Evolutionary conservation across 495 filamentous ascomycete species (phyloP), one percentile per base, ranked within the genome.

Genomic region (Penicillium silybi): DNA sequence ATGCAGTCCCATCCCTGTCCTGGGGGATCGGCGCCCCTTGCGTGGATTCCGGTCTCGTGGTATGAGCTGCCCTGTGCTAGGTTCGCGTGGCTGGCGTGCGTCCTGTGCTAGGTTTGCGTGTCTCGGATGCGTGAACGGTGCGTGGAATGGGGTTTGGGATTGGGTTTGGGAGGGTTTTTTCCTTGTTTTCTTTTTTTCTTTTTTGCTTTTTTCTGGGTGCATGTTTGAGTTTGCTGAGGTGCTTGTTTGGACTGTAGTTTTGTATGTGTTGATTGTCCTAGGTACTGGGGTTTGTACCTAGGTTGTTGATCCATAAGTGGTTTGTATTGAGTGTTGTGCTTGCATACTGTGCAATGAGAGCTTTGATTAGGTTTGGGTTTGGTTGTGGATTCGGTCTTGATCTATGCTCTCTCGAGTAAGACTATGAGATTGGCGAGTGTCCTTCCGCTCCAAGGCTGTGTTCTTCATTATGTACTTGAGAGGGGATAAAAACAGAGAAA

Each of bases 21-120:
- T 41, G 26, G 40, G 2, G 6, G 54, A 60, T 56, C 49, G 52
- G 44, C 57, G 17, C 45, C 55, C 58, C 58, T 62, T 62, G 58
- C 58, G 55, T 62, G 16, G 44, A 18, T 45, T 50, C 46, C 48
- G 48, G 41, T 16, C 27, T 54, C 48, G 48, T 29, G 51, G 51
- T 38, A 47, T 46, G 44, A 25, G 49, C 6, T 34, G 39, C 46
- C 41, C 37, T 25, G 55, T 34, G 47, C 10, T 35, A 35, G 37
- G 26, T 47, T 44, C 38, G 44, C 44, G 55, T 41, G 46, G 39
- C 34, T 46, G 41, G 58, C 51, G 50, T 48, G 44, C 27, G 46
- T 50, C 40, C 41, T 32, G 23, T 3, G 20, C 7, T 15, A 5
- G 11, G 19, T 20, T 16, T 43, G 41, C 4, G 41, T 25, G 19